phyloP scores from a whole-genome alignment of 192 early-diverging fungal species.

The Coemansia sp. region DNA sequence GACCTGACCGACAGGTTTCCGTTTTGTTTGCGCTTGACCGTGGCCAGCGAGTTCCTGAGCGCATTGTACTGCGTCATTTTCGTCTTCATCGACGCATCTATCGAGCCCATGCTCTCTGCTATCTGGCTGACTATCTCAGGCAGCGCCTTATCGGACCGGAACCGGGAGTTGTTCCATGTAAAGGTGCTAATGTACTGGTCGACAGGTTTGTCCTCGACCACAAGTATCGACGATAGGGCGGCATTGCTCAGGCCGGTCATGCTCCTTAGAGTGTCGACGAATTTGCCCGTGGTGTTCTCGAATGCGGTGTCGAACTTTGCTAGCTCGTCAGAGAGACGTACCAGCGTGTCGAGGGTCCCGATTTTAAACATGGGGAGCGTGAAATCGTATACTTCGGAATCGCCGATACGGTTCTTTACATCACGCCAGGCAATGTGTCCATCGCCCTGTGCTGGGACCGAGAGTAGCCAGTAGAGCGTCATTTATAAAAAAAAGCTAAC shows the following conservation, averaged over 20 bases:
- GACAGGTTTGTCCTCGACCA: slow-evolving; percentile 61
- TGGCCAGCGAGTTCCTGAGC: slow-evolving; percentile 77
- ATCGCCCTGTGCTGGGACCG: slow-evolving; percentile 88
- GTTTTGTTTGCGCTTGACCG: slow-evolving; percentile 77
- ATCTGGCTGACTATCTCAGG: slow-evolving; percentile 80
- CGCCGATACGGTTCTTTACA: slow-evolving; percentile 54
- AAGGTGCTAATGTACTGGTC: slow-evolving; percentile 87
- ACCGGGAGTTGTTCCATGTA: slow-evolving; percentile 97
- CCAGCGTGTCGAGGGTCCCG: slow-evolving; percentile 92
- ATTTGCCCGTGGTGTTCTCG: slow-evolving; percentile 75
- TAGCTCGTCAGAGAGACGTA: slow-evolving; percentile 93
- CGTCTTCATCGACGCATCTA: slow-evolving; percentile 88
- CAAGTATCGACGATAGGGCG: slow-evolving; percentile 9
- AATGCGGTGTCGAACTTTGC: slow-evolving; percentile 77
- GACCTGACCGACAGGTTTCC: slow-evolving; percentile 89
- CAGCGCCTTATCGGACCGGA: slow-evolving; percentile 88
- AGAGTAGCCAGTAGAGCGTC: slow-evolving; percentile 69
- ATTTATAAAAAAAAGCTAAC: slow-evolving; percentile 6
- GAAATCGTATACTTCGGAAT: slow-evolving; percentile 83
- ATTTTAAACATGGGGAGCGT: slow-evolving; percentile 80
- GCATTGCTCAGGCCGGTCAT: slow-evolving; percentile 44
- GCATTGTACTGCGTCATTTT: slow-evolving; percentile 87
- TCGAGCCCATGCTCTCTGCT: slow-evolving; percentile 77
- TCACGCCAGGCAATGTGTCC: slow-evolving; percentile 46
- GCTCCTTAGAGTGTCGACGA: slow-evolving; percentile 80